phyloP scores from a whole-genome alignment of 1,284 basidiomycete species.

The Papiliotrema terrestris region DNA sequence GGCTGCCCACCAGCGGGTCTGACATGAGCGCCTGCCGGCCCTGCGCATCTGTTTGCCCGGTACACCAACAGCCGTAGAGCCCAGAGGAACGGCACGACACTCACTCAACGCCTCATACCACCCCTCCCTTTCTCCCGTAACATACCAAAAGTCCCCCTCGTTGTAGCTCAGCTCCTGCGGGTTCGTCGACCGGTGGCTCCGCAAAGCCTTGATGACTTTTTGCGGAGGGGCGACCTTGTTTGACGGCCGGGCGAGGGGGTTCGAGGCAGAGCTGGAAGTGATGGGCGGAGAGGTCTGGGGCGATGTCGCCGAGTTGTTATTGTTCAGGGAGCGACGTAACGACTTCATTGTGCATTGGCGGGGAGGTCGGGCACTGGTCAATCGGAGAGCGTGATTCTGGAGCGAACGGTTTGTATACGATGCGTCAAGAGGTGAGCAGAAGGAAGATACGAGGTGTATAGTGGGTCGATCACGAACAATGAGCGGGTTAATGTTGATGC shows the following conservation, averaged over 20 bases:
- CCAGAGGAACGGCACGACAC: conserved; percentile 14
- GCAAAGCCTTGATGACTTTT: conserved; percentile 88
- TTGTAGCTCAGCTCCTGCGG: conserved; percentile 87
- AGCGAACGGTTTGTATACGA: too few relatives aligned
- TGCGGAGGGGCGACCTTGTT: conserved; percentile 77
- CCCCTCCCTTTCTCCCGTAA: conserved; percentile 64
- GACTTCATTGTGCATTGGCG: conserved; percentile 63
- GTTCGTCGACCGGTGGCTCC: conserved; percentile 64
- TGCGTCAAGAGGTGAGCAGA: too few relatives aligned
- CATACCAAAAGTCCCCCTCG: conserved; percentile 97
- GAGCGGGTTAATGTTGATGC: too few relatives aligned
- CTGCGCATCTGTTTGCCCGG: background rate
- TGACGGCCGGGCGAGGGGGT: conserved; percentile 61
- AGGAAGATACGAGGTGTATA: too few relatives aligned
- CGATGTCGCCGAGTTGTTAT: conserved; percentile 39
- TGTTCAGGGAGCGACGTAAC: conserved; percentile 72
- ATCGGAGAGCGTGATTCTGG: background rate
- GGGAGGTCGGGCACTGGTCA: background rate
- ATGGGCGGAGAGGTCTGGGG: conserved; percentile 23
- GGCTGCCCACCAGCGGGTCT: conserved; percentile 81
- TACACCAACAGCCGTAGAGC: background rate
- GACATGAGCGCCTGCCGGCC: background rate
- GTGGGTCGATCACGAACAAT: too few relatives aligned
- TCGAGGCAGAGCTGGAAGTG: conserved; percentile 49
- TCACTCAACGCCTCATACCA: conserved; percentile 80